Conservation (phyloP, 2,329 filamentous ascomycete species). For the Microsporum audouinii region DNA sequence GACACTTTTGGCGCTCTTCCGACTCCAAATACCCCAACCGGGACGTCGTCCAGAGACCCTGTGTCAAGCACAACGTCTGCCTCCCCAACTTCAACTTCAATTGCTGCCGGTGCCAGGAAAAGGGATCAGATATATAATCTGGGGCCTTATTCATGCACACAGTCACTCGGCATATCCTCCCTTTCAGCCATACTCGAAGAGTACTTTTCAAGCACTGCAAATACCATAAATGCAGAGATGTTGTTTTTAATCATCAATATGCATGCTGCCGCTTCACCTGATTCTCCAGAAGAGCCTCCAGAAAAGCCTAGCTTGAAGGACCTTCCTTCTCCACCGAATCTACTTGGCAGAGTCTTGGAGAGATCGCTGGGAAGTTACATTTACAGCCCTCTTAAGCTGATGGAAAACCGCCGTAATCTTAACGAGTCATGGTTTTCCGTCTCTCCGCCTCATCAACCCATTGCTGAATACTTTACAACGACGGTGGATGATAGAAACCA, state of each 20-base stretch:
- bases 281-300: slow-evolving; percentile 34
- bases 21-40: slow-evolving; percentile 1
- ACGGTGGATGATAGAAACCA: slow-evolving; percentile 26
- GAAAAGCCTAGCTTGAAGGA: slow-evolving; percentile 29
- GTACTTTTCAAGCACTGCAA: slow-evolving; percentile 44
- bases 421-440: slow-evolving; percentile 48
- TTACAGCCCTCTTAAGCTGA: slow-evolving; percentile 44
- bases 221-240: slow-evolving; percentile 44
- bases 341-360: slow-evolving; percentile 40
- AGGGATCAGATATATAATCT: slow-evolving; percentile 30
- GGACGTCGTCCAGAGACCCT: not conserved
- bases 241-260: slow-evolving; percentile 48
- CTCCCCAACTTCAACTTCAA: slow-evolving; percentile 4
- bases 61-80: not conserved
- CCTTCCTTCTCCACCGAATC: slow-evolving; percentile 36
- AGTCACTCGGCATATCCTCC: slow-evolving; percentile 40
- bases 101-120: not conserved
- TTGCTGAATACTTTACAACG: slow-evolving; percentile 42
- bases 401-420: slow-evolving; percentile 43
- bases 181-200: slow-evolving; percentile 42
- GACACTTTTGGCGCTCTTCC: slow-evolving; percentile 16
- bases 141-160: slow-evolving; percentile 47
- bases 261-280: slow-evolving; percentile 42
- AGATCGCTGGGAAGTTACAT: slow-evolving; percentile 39
- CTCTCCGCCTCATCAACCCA: slow-evolving; percentile 33